Evolutionary conservation across 2,329 filamentous ascomycete genomes (phyloP).

Genomic region (Colletotrichum sp.): DNA sequence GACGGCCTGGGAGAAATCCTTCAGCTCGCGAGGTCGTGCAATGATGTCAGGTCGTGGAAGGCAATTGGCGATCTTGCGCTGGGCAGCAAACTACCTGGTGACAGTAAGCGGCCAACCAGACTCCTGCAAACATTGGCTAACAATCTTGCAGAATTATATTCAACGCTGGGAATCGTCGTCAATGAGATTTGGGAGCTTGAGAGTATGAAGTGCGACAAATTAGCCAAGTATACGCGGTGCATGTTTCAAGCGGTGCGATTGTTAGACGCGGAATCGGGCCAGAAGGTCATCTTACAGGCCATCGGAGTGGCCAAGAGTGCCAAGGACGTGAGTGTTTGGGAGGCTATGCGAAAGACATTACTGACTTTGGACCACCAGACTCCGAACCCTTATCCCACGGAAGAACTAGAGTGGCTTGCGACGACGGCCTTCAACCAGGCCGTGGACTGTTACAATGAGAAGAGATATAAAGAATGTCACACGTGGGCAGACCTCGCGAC

Average conservation of each 20-base stretch:
- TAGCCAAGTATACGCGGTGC: conserved; percentile 81
- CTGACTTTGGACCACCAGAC: conserved; percentile 32
- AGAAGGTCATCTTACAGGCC: conserved; percentile 70
- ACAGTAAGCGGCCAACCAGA: conserved; percentile 41
- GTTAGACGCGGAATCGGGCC: conserved; percentile 58
- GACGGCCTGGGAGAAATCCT: conserved; percentile 68
- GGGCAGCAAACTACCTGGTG: conserved; percentile 53
- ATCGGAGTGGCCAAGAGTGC: conserved; percentile 56
- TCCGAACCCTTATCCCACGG: conserved; percentile 61
- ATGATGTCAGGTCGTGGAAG: conserved; percentile 56
- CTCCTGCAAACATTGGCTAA: not conserved
- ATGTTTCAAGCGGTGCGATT: conserved; percentile 72
- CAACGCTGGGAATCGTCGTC: conserved; percentile 69
- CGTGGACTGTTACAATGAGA: conserved; percentile 66
- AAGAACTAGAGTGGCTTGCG: conserved; percentile 80
- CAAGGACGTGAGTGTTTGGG: conserved; percentile 43
- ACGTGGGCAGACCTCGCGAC: conserved; percentile 70
- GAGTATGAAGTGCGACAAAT: conserved; percentile 58
- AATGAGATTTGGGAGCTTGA: conserved; percentile 68
- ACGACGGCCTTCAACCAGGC: conserved; percentile 73
- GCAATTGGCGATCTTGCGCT: conserved; percentile 71
- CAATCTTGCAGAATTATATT: conserved; percentile 48
- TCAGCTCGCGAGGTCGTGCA: conserved; percentile 49
- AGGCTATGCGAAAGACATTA: not conserved
- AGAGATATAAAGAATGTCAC: conserved; percentile 59